Evolutionary conservation across 2,329 filamentous ascomycete genomes (phyloP).

Genomic region (Shiraia sp.): DNA sequence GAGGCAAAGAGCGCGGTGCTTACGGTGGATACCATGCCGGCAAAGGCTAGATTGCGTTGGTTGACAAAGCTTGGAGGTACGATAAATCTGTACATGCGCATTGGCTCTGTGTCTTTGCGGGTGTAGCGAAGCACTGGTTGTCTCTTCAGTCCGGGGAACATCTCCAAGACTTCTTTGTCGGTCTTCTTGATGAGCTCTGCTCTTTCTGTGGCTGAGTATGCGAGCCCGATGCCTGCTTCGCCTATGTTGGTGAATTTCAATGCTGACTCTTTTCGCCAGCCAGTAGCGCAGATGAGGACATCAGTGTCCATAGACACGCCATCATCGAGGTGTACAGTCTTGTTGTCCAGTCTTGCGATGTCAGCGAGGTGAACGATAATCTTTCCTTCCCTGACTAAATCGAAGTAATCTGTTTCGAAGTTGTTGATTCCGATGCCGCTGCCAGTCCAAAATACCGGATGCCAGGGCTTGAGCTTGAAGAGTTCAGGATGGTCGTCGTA

Average conservation of each 20-base stretch:
- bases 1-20: slow-evolving; percentile 32
- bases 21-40: slow-evolving; percentile 38
- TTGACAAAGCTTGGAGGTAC: slow-evolving; percentile 29
- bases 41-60: slow-evolving; percentile 40
- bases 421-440: slow-evolving; percentile 61
- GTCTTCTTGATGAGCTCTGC: slow-evolving; percentile 33
- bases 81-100: slow-evolving; percentile 44
- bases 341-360: slow-evolving; percentile 51
- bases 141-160: slow-evolving; percentile 56
- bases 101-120: slow-evolving; percentile 14
- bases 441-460: slow-evolving; percentile 53
- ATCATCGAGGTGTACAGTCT: slow-evolving; percentile 52
- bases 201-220: background rate
- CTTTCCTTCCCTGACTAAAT: slow-evolving; percentile 55
- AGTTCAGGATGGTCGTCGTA: slow-evolving; percentile 45
- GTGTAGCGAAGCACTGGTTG: slow-evolving; percentile 46
- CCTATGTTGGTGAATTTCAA: background rate
- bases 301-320: slow-evolving; percentile 50
- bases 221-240: background rate
- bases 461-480: slow-evolving; percentile 41
- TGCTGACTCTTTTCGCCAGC: slow-evolving; percentile 51
- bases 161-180: slow-evolving; percentile 55
- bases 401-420: slow-evolving; percentile 58
- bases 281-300: slow-evolving; percentile 56
- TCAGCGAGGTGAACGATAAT: slow-evolving; percentile 60